Base-by-base conservation (phyloP, 2,329 filamentous ascomycete species). In the Aspergillus spinulosporus region DNA sequence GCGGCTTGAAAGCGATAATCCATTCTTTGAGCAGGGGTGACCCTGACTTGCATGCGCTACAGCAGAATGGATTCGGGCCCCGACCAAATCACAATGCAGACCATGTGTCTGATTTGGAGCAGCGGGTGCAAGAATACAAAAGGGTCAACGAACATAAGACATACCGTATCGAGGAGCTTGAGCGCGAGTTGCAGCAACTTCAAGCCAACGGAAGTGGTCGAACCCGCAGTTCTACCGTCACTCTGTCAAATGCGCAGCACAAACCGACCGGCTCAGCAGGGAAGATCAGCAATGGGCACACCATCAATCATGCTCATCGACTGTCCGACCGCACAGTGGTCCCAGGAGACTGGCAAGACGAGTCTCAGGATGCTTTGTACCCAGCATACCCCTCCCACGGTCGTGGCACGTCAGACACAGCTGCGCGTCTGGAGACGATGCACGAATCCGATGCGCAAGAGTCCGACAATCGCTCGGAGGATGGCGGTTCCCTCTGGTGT, bases 1-100 rank as follows among this genome's bases (percentile, higher is more conserved):
- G 93, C 60, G 94, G 94, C 46, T 82, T 99, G 62, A 99, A 97
- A 75, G 93, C 94, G 43, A 97, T 99, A 69, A 97, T 99, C 59
- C 93, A 97, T 75, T 96, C 91, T 14, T 81, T 99, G 37, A 96
- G 92, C 72, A 84, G 91, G 59, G 90, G 73, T 28, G 74, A 73
- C 31, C 64, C 69, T 11, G 67, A 66, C 54, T 60, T 68, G 26
- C 56, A 65, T 36, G 58, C 67, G 40, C 54, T 68, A 26, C 66
- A 61, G 32, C 68, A 72, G 58, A 71, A 71, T 56, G 68, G 65
- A 29, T 48, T 62, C 28, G 54, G 59, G 36, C 37, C 56, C 3
- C 56, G 59, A 29, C 43, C 66, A 32, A 63, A 84, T 4, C 78
- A 79, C 34, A 79, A 85, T 50, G 44, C 64, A 6, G 84, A 87